phyloP scores from a whole-genome alignment of 2,329 filamentous ascomycete species.

The Aspergillus bombycis region DNA sequence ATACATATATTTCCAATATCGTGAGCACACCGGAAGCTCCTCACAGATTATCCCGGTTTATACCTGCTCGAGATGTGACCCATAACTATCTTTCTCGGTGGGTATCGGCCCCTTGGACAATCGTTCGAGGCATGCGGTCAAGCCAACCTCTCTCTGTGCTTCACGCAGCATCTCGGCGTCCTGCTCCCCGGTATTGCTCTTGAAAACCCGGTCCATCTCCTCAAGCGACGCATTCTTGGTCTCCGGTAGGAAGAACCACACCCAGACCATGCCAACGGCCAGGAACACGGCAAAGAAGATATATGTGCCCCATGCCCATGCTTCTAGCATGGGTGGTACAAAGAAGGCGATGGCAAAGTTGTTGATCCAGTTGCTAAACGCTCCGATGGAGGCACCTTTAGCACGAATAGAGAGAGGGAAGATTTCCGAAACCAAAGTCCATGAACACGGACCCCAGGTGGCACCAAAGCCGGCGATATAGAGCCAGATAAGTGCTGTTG shows the following conservation, averaged over 20 bases:
- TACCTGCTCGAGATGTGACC: slow-evolving; percentile 6
- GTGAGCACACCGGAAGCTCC: not conserved
- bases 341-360: slow-evolving; percentile 36
- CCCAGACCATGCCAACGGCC: slow-evolving; percentile 28
- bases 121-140: slow-evolving; percentile 25
- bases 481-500: slow-evolving; percentile 30
- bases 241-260: slow-evolving; percentile 51
- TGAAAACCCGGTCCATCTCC: slow-evolving; percentile 52
- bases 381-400: slow-evolving; percentile 33
- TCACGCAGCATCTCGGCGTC: slow-evolving; percentile 30
- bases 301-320: slow-evolving; percentile 32
- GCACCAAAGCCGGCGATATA: slow-evolving; percentile 31
- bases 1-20: not conserved
- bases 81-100: slow-evolving; percentile 6
- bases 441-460: slow-evolving; percentile 33
- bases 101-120: not conserved
- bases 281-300: slow-evolving; percentile 36
- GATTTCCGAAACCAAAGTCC: slow-evolving; percentile 33
- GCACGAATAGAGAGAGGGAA: slow-evolving; percentile 34
- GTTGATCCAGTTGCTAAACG: slow-evolving; percentile 36
- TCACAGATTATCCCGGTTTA: not conserved
- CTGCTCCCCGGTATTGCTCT: slow-evolving; percentile 30
- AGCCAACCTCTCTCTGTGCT: slow-evolving; percentile 28
- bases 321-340: slow-evolving; percentile 30
- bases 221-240: slow-evolving; percentile 62